Percentiles rank a stretch among this genome's conserved stretches.
phyloP scores from a whole-genome alignment of 2,329 filamentous ascomycete species.

The Hyphodiscus sp. region DNA sequence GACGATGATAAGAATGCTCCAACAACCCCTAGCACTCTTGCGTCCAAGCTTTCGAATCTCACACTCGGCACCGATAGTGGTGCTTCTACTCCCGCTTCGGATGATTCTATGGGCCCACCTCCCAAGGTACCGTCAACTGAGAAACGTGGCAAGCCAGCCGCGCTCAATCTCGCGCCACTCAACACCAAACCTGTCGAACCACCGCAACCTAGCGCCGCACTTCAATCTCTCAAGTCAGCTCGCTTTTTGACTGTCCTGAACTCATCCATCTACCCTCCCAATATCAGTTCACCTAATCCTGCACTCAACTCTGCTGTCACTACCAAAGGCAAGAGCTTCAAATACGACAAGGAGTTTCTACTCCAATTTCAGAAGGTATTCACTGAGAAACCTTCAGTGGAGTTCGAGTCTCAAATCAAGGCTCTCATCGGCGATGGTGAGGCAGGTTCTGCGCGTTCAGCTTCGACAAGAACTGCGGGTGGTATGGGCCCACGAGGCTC shows the following conservation, averaged over 20 bases:
- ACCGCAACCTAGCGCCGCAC: slow-evolving; percentile 84
- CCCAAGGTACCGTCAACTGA: slow-evolving; percentile 49
- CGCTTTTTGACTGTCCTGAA: slow-evolving; percentile 78
- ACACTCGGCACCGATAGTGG: slow-evolving; percentile 40
- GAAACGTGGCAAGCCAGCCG: slow-evolving; percentile 73
- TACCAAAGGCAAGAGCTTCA: slow-evolving; percentile 77
- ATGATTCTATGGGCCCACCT: slow-evolving; percentile 40
- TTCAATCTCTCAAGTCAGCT: slow-evolving; percentile 88
- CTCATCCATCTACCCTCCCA: slow-evolving; percentile 73
- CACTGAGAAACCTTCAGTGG: slow-evolving; percentile 89
- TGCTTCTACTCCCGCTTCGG: slow-evolving; percentile 35
- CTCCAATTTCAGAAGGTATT: slow-evolving; percentile 95
- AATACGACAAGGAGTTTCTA: slow-evolving; percentile 93
- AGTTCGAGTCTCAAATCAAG: slow-evolving; percentile 90
- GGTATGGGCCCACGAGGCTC: slow-evolving; percentile 44
- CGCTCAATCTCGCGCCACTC: slow-evolving; percentile 76
- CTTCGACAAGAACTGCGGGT: slow-evolving; percentile 53
- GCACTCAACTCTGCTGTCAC: slow-evolving; percentile 75
- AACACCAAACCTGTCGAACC: slow-evolving; percentile 84
- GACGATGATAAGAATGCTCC: slow-evolving; percentile 22
- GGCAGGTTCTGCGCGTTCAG: slow-evolving; percentile 54
- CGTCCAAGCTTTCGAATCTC: slow-evolving; percentile 45
- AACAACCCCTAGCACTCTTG: slow-evolving; percentile 27
- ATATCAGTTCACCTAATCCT: slow-evolving; percentile 84
- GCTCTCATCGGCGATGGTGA: slow-evolving; percentile 74